Evolutionary conservation across 1,139 yeast genomes (phyloP).

Genomic region (Protomyces gravidus): DNA sequence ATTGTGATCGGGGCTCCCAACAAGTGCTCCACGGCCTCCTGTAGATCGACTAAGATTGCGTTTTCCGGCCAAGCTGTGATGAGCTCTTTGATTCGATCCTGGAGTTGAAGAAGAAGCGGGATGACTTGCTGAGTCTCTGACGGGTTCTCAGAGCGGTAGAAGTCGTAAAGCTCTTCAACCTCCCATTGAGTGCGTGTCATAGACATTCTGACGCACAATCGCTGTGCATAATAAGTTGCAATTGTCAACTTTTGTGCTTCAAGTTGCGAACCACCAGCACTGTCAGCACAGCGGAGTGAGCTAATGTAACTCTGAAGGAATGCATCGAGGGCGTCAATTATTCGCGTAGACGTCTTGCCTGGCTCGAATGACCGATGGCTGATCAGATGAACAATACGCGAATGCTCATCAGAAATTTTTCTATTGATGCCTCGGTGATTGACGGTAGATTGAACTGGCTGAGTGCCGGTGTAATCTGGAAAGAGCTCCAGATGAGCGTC

Average conservation of each 20-base stretch:
- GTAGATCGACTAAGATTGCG: constrained; percentile 71
- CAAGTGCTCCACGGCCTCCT: constrained; percentile 64
- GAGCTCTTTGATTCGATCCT: constrained; percentile 49
- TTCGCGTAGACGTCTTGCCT: too few species aligned
- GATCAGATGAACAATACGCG: neutral
- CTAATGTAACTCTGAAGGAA: neutral
- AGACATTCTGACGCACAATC: neutral
- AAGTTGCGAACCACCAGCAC: neutral
- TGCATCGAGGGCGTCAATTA: too few species aligned
- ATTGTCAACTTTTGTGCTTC: neutral
- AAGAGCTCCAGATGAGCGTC: constrained; percentile 69
- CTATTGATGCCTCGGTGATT: constrained; percentile 2
- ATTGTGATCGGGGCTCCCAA: constrained; percentile 57
- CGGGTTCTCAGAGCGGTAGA: constrained; percentile 64
- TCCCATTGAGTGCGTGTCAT: neutral
- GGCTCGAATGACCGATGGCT: neutral
- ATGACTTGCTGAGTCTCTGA: constrained; percentile 50
- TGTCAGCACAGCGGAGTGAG: neutral
- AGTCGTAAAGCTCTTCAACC: constrained; percentile 47
- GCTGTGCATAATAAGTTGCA: constrained; percentile 16
- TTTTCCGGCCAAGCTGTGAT: constrained; percentile 89
- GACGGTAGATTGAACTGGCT: neutral
- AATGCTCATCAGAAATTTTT: neutral
- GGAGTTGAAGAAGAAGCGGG: constrained; percentile 47
- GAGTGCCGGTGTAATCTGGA: constrained; percentile 74